phyloP scores from a whole-genome alignment of 441 rosid genomes.

The Adansonia madagascariensis region DNA sequence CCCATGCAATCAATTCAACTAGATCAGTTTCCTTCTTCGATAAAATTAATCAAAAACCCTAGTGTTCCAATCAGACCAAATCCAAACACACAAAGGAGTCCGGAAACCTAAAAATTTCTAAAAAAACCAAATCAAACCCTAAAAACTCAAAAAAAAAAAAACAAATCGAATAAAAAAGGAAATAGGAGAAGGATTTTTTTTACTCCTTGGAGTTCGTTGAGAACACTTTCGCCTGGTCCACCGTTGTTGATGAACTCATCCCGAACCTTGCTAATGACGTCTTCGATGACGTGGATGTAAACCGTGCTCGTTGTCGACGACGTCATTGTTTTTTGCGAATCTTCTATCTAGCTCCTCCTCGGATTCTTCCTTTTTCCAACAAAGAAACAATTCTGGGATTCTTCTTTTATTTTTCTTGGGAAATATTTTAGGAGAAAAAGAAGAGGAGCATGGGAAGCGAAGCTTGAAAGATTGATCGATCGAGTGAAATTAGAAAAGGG shows the following conservation, averaged over 20 bases:
- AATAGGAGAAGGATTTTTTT: constrained; percentile 27
- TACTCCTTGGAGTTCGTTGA: constrained; percentile 93
- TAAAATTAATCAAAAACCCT: constrained; percentile 41
- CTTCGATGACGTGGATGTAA: constrained; percentile 88
- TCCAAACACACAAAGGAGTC: constrained; percentile 10
- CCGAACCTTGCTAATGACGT: constrained; percentile 86
- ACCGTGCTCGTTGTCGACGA: constrained; percentile 65
- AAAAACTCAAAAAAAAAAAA: not conserved
- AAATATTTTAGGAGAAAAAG: constrained; percentile 13
- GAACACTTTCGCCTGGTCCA: constrained; percentile 88
- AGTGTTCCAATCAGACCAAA: constrained; percentile 38
- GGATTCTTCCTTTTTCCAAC: not conserved
- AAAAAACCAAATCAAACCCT: not conserved
- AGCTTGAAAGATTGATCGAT: not conserved
- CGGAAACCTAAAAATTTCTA: constrained; percentile 11
- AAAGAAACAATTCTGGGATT: constrained; percentile 16
- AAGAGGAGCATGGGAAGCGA: not conserved
- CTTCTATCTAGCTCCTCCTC: constrained; percentile 27
- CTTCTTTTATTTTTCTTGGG: not conserved
- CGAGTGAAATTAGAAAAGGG: not conserved
- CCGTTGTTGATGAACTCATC: constrained; percentile 85
- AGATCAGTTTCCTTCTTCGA: constrained; percentile 24
- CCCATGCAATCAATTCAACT: constrained; percentile 13
- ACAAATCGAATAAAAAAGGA: not conserved
- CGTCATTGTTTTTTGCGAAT: constrained; percentile 46